A percentile compares a stretch with the other conserved stretches of the same genome.
These are phyloP conservation scores for Coccomyxa sp. DNA, from an alignment of 139 green algal species.

Conservation along the genomic window DNA sequence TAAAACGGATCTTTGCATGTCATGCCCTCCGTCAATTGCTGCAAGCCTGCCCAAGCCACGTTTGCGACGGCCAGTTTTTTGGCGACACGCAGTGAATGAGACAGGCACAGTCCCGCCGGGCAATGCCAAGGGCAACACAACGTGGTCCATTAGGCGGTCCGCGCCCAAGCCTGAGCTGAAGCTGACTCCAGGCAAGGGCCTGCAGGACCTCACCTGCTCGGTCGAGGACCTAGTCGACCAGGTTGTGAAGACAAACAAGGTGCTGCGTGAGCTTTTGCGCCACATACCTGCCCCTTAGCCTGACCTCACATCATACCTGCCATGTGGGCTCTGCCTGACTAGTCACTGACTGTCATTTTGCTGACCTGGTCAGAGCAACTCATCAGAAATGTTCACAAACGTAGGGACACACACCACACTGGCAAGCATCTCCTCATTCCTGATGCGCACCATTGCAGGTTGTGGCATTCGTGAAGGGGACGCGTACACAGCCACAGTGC, in stretches of 20 bases:
- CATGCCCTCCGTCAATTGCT: no score
- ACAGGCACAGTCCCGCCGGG: conserved; percentile 69
- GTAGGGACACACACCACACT: not conserved
- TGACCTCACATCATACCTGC: no score
- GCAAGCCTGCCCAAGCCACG: no score
- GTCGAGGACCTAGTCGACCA: conserved; percentile 73
- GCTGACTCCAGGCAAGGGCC: conserved; percentile 75
- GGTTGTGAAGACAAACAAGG: conserved; percentile 77
- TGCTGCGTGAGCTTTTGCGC: no score
- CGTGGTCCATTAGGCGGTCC: conserved; percentile 48
- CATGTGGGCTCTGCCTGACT: no score
- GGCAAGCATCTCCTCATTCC: not conserved
- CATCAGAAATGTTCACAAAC: not conserved
- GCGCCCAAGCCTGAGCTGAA: conserved; percentile 64
- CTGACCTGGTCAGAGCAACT: not conserved
- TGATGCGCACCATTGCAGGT: conserved; percentile 38
- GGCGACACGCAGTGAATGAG: conserved; percentile 61
- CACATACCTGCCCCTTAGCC: no score
- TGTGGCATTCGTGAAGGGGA: conserved; percentile 93
- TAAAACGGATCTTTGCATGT: not conserved
- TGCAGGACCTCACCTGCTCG: conserved; percentile 61
- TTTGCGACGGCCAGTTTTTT: no score
- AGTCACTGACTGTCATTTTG: no score
- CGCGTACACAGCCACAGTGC: conserved; percentile 76
- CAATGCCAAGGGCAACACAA: conserved; percentile 62